These are phyloP conservation scores for Gloeophyllum trabeum DNA, from an alignment of 768 basidiomycete genomes.

Conservation along the genomic window DNA sequence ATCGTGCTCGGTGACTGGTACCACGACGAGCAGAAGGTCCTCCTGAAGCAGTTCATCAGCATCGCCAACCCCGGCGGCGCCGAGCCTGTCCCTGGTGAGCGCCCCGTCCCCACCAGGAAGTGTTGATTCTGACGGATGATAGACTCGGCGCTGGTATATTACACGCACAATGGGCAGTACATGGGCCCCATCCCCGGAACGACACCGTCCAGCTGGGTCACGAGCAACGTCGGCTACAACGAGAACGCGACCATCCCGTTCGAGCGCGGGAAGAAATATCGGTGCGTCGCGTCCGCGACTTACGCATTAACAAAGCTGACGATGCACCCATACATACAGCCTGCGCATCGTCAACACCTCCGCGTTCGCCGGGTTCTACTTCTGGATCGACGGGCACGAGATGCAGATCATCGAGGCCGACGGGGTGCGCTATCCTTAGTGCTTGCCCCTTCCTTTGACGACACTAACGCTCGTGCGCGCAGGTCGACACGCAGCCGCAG, in stretches of 20 bases:
- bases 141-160: constrained; percentile 82
- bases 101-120: neutral
- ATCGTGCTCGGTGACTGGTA: constrained; percentile 90
- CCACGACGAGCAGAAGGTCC: constrained; percentile 55
- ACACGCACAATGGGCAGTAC: constrained; percentile 65
- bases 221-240: constrained; percentile 66
- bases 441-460: neutral
- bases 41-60: constrained; percentile 58
- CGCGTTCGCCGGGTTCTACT: constrained; percentile 66
- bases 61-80: constrained; percentile 71
- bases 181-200: constrained; percentile 45
- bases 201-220: constrained; percentile 31
- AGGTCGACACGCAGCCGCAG: constrained; percentile 72
- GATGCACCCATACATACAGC: constrained; percentile 85
- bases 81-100: constrained; percentile 77
- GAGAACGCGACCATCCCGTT: constrained; percentile 82
- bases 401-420: constrained; percentile 82
- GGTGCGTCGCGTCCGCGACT: too few species aligned
- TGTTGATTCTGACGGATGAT: neutral
- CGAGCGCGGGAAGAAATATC: constrained; percentile 18
- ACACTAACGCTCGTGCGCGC: constrained; percentile 2
- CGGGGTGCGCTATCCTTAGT: constrained; percentile 39
- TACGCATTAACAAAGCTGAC: constrained; percentile 39
- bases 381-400: constrained; percentile 84
- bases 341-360: constrained; percentile 80